These are phyloP conservation scores for Saccharomycopsis malanga DNA, from an alignment of 805 yeast genomes.

Conservation along the genomic window DNA sequence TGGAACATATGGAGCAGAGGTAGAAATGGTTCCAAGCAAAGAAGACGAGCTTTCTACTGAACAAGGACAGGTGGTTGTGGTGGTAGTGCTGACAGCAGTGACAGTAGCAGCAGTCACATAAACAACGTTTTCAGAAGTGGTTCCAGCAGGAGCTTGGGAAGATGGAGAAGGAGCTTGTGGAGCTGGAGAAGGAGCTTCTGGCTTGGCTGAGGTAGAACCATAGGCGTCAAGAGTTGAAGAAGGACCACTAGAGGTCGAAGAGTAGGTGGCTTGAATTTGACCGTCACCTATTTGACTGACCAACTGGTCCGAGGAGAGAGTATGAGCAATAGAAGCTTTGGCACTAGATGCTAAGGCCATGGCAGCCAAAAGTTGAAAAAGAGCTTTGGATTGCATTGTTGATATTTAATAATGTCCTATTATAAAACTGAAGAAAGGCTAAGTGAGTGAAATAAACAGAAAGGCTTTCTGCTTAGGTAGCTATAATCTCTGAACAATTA, in stretches of 20 bases:
- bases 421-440: not conserved
- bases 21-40: constrained; percentile 8
- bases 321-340: constrained; percentile 17
- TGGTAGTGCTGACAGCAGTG: constrained; percentile 10
- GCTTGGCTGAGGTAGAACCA: constrained; percentile 6
- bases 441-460: constrained; percentile 3
- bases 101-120: constrained; percentile 10
- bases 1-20: constrained; percentile 13
- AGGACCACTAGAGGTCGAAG: constrained; percentile 10
- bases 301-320: constrained; percentile 12
- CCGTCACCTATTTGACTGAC: constrained; percentile 21
- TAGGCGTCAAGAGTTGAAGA: constrained; percentile 13
- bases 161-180: constrained; percentile 1
- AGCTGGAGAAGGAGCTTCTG: constrained; percentile 2
- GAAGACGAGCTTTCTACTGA: constrained; percentile 2
- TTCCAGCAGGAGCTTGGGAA: constrained; percentile 8
- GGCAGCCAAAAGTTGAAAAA: constrained; percentile 14
- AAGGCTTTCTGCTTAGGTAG: no score
- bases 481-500: not conserved
- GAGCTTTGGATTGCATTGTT: constrained; percentile 17
- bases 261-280: constrained; percentile 22
- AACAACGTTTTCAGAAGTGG: constrained; percentile 14
- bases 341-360: constrained; percentile 14
- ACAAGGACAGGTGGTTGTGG: constrained; percentile 15
- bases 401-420: not conserved